Evolutionary conservation across 129 eudicot species (phyloP), one percentile per base, ranked within the genome.

Genomic region (Ambrosia artemisiifolia): DNA sequence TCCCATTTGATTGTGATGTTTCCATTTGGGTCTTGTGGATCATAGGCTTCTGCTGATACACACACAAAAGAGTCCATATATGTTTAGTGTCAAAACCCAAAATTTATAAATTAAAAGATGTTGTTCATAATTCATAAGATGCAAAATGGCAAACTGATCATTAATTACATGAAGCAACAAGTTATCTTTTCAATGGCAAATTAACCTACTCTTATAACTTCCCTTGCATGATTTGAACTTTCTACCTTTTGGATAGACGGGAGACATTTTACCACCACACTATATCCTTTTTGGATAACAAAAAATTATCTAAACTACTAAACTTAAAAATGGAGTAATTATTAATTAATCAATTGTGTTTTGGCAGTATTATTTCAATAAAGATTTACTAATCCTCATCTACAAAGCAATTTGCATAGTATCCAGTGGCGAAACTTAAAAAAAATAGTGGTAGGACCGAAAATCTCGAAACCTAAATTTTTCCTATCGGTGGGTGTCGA

Each of bases 1-100:
- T 93, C 98, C 98, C 98, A 93, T 66, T 93, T 93, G 70, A 93
- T 80, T 10, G 96, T 93, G 76, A 93, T 83, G 67, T 93, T 87
- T 62, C 98, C 98, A 72, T 80, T 89, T 20, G 98, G 96, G 63
- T 92, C 95, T 38, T 85, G 95, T 60, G 95, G 83, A 85, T 89
- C 98, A 81, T 89, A 90, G 7, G 98, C 98, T 71, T 87, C 98
- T 89, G 98, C 32, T 66, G 65, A 43, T 69, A 32, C 40, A 69
- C 68, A 77, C 65, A 38, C 12, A 72, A 11, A 76, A 16, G 55
- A 53, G 7, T 67, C 44, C 53, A 64, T 13, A 53, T 6, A 36
- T 36, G 42, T 36, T 36, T 4, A 51, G 1, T 4, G 60, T 32
- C 9, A 5, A 35, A 51, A 7, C 0, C 19, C 48, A 14, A 32